These are phyloP conservation scores for Murraya koenigii DNA, from an alignment of 345 rosid species.

Conservation along the genomic window DNA sequence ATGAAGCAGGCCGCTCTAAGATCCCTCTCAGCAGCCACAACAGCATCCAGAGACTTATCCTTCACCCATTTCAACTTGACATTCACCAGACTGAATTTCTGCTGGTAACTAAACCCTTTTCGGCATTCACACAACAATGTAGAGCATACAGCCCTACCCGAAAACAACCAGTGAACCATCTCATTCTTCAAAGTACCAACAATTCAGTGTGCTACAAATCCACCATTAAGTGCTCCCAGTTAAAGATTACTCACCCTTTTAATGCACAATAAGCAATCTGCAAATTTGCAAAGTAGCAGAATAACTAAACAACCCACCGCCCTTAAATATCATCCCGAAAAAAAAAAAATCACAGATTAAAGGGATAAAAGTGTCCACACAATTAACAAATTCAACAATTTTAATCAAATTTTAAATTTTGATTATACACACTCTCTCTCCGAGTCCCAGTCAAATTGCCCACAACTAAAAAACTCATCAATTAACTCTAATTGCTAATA, in stretches of 20 bases:
- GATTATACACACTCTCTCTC: too few relatives aligned
- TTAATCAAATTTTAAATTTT: too few relatives aligned
- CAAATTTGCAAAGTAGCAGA: too few relatives aligned
- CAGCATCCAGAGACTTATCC: slow-evolving; percentile 63
- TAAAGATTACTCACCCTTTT: neutral
- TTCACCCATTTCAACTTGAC: slow-evolving; percentile 86
- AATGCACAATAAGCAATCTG: neutral
- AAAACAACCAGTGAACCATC: slow-evolving; percentile 38
- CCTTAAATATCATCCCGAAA: too few relatives aligned
- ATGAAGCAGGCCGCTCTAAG: slow-evolving; percentile 62
- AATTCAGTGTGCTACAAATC: neutral
- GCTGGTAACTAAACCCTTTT: slow-evolving; percentile 43
- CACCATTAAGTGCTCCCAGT: neutral
- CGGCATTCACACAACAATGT: slow-evolving; percentile 29
- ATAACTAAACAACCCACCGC: too few relatives aligned
- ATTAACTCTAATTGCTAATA: neutral
- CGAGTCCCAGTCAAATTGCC: neutral
- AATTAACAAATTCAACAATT: too few relatives aligned
- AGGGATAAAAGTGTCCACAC: too few relatives aligned
- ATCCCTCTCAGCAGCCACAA: slow-evolving; percentile 50
- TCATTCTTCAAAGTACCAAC: neutral
- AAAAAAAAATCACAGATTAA: too few relatives aligned
- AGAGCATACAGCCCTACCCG: slow-evolving; percentile 14
- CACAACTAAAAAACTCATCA: neutral
- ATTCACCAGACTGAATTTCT: slow-evolving; percentile 56